Percentiles rank a stretch among this genome's conserved stretches.
These are phyloP conservation scores for Phytophthora nicotianae DNA, from an alignment of 352 stramenopile species.

Conservation along the genomic window DNA sequence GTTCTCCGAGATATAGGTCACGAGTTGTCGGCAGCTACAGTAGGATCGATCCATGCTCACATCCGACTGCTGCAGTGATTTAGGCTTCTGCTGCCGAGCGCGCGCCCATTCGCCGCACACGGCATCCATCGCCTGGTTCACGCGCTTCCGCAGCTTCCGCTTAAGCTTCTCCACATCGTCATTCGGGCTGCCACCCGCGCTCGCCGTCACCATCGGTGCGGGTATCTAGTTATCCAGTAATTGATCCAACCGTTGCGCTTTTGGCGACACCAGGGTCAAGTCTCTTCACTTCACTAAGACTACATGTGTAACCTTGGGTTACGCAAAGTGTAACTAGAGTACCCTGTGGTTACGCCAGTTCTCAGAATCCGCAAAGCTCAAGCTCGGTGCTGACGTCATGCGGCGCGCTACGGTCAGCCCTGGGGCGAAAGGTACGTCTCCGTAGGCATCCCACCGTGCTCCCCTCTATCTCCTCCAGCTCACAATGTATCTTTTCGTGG, in stretches of 20 bases:
- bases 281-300: conserved; percentile 3
- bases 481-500: neutral
- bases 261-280: conserved; percentile 2
- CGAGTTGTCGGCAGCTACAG: conserved; percentile 52
- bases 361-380: conserved; percentile 24
- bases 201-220: conserved; percentile 5
- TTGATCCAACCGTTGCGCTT: conserved; percentile 7
- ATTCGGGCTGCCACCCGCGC: neutral
- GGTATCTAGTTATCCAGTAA: neutral
- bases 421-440: conserved; percentile 26
- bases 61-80: conserved; percentile 9
- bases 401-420: conserved; percentile 28
- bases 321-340: neutral
- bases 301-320: neutral
- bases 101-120: conserved; percentile 47
- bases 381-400: conserved; percentile 36
- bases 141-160: conserved; percentile 35
- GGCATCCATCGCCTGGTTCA: conserved; percentile 50
- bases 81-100: conserved; percentile 16
- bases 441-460: neutral
- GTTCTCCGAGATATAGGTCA: conserved; percentile 59
- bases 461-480: conserved; percentile 3
- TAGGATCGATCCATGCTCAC: conserved; percentile 53
- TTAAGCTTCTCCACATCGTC: conserved; percentile 23
- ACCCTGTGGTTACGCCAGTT: conserved; percentile 11